Base-by-base conservation (phyloP, 225 moss, liverwort and hornwort species). In the Rhytidiadelphus loreus region DNA sequence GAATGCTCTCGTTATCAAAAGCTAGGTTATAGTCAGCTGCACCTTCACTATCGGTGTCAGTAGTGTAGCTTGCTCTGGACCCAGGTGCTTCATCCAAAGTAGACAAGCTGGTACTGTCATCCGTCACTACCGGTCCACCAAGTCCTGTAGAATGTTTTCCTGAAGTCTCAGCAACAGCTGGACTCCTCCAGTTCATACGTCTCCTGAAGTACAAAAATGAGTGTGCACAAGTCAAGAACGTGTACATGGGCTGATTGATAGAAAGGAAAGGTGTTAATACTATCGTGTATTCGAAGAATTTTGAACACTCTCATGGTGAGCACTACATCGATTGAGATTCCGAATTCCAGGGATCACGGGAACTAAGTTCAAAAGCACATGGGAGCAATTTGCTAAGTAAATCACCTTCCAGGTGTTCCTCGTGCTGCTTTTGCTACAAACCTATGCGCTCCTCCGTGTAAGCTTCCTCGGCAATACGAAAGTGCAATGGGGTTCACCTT, bases 1-100 rank as follows among this genome's bases (percentile, higher is more conserved):
- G 90, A 79, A 84, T 88, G 64, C 90, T 90, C 57, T 91, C 94
- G 76, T 96, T 98, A 85, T 96, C 93, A 87, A 98, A 92, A 61
- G 88, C 88, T 80, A 96, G 88, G 80, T 80, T 92, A 53, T 93
- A 93, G 14, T 89, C 89, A 88, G 61, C 87, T 83, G 89, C 89
- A 88, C 90, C 83, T 57, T 89, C 90, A 70, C 75, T 85, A 37
- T 90, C 86, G 33, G 86, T 80, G 70, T 92, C 90, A 46, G 85
- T 85, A 53, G 52, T 86, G 80, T 91, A 90, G 87, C 88, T 92
- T 85, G 87, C 90, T 87, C 92, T 90, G 79, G 93, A 86, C 53
- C 90, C 90, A 88, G 91, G 88, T 86, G 92, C 85, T 88, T 91
- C 90, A 84, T 91, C 89, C 90, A 88, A 73, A 69, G 69, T 57